Base-by-base conservation (phyloP, 306 rosid species). In the Begonia peltatifolia region DNA sequence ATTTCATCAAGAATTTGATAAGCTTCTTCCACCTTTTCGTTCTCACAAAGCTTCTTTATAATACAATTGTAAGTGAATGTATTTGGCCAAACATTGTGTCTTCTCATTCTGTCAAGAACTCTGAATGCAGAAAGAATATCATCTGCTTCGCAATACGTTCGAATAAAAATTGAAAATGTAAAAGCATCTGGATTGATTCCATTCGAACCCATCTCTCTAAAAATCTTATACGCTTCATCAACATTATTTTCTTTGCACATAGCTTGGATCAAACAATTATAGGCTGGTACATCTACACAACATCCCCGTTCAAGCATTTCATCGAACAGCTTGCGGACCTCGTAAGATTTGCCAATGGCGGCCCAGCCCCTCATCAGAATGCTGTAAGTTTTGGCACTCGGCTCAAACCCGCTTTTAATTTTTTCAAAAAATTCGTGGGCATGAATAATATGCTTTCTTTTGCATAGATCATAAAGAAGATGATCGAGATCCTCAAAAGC, bases 301-400 rank as follows among this genome's bases (percentile, higher is more conserved):
- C 87, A 82, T 13, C 77, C 83, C 63, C 76, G 62, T 25, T 74
- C 70, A 42, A 59, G 73, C 95, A 89, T 85, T 83, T 66, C 82
- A 47, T 80, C 81, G 15, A 89, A 89, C 73, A 89, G 30, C 64
- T 85, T 80, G 13, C 54, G 71, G 10, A 94, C 87, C 51, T 78
- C 72, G 12, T 62, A 52, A 0, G 80, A 63, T 14, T 85, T 87
- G 23, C 82, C 79, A 41, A 78, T 35, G 56, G 74, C 84, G 4
- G 83, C 94, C 95, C 94, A 82, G 14, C 97, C 95, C 52, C 72
- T 65, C 14, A 81, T 80, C 83, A 89, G 62, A 72, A 89, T 80
- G 69, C 93, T 84, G 55, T 70, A 78, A 59, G 79, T 66, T 42
- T 82, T 85, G 18, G 71, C 73, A 54, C 66, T 74, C 51, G 69